phyloP scores from a whole-genome alignment of 306 rosid species.

The Quercus dentata region DNA sequence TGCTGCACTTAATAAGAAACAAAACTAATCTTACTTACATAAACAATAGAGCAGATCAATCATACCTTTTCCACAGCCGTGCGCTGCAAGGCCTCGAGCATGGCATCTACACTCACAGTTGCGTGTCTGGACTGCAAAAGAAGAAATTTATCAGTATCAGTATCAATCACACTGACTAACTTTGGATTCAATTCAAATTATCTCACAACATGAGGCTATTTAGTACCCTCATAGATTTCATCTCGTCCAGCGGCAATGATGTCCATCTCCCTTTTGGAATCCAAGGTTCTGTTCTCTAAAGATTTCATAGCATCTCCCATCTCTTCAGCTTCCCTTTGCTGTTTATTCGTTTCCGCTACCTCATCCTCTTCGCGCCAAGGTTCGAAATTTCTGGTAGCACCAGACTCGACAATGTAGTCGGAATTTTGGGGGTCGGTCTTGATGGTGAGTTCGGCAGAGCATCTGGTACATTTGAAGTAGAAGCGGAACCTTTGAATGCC shows the following conservation, averaged over 20 bases:
- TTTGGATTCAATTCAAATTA: background rate
- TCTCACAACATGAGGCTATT: background rate
- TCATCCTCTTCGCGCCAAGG: slow-evolving; percentile 93
- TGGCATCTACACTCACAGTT: slow-evolving; percentile 75
- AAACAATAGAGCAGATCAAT: background rate
- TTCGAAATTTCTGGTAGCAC: slow-evolving; percentile 51
- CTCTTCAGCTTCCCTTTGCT: slow-evolving; percentile 76
- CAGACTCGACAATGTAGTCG: slow-evolving; percentile 81
- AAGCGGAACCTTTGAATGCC: slow-evolving; percentile 87
- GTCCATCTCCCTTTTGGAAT: slow-evolving; percentile 76
- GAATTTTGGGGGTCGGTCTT: slow-evolving; percentile 94
- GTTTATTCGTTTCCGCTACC: slow-evolving; percentile 42
- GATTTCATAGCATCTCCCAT: slow-evolving; percentile 33
- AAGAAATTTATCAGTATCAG: slow-evolving; percentile 9
- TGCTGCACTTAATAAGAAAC: no score
- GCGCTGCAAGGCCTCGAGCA: slow-evolving; percentile 80
- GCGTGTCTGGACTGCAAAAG: slow-evolving; percentile 91
- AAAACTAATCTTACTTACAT: no score
- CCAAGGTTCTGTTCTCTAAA: slow-evolving; percentile 79
- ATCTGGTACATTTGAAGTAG: slow-evolving; percentile 82
- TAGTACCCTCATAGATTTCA: slow-evolving; percentile 95
- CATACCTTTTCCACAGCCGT: slow-evolving; percentile 54
- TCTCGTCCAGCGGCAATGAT: slow-evolving; percentile 89
- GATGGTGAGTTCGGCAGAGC: slow-evolving; percentile 84
- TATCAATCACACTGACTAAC: background rate